Percentiles rank a stretch among this genome's conserved stretches.
These are phyloP conservation scores for Saccharomyces paradoxus DNA, from an alignment of 805 yeast species.

Conservation along the genomic window DNA sequence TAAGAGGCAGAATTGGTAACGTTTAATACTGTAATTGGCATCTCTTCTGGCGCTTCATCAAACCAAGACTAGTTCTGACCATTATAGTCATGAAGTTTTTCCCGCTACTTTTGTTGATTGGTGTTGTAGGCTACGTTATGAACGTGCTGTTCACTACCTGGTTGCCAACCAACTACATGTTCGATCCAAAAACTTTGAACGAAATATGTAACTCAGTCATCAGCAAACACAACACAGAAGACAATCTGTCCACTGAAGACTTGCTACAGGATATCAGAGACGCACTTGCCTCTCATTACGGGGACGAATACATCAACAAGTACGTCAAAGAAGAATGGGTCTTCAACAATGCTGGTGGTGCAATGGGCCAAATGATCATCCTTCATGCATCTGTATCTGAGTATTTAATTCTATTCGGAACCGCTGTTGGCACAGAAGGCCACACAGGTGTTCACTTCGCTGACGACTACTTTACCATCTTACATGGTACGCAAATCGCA, in stretches of 20 bases:
- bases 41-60: too few species aligned
- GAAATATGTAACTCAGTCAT: conserved; percentile 49
- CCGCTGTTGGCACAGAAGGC: conserved; percentile 92
- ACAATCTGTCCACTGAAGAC: conserved; percentile 47
- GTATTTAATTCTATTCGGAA: conserved; percentile 86
- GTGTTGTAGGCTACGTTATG: conserved; percentile 18
- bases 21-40: neutral
- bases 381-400: conserved; percentile 92
- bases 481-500: conserved; percentile 72
- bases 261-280: conserved; percentile 56
- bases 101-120: conserved; percentile 11
- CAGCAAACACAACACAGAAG: conserved; percentile 33
- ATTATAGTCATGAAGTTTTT: conserved; percentile 17
- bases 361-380: conserved; percentile 94
- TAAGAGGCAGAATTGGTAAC: neutral
- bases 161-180: conserved; percentile 64
- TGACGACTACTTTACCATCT: conserved; percentile 92
- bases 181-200: conserved; percentile 59
- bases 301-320: conserved; percentile 62
- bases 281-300: conserved; percentile 55
- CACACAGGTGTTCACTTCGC: conserved; percentile 94
- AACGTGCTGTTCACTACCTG: conserved; percentile 42
- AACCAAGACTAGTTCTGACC: neutral
- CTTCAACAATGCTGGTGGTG: conserved; percentile 96
- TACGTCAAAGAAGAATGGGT: conserved; percentile 81